Evolutionary conservation across 2,329 filamentous ascomycete species (phyloP).

Genomic region (Aspergillus candidus): DNA sequence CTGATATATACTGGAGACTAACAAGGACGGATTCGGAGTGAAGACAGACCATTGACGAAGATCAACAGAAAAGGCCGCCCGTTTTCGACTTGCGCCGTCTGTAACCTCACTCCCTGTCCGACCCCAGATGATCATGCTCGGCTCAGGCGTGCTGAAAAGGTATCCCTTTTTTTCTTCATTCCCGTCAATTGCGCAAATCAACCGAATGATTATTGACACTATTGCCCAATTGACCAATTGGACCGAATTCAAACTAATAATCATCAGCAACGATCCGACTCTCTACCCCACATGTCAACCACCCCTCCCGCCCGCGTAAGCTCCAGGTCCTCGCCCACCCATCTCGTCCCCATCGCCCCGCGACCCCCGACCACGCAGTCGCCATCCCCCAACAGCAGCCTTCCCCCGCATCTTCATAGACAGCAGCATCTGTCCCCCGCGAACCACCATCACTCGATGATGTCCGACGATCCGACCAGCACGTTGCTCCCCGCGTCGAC

Average conservation of each 20-base stretch:
- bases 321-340: conserved; percentile 2
- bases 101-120: conserved; percentile 77
- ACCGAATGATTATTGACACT: no score
- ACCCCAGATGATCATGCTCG: conserved; percentile 85
- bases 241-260: no score
- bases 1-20: no score
- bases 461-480: no score
- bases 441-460: no score
- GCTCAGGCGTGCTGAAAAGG: conserved; percentile 29
- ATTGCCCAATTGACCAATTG: no score
- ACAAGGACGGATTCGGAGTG: not conserved
- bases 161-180: not conserved
- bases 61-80: conserved; percentile 97
- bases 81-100: conserved; percentile 92
- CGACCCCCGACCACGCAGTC: not conserved
- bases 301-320: not conserved
- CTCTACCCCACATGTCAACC: not conserved
- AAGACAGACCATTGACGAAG: conserved; percentile 83
- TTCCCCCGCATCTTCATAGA: not conserved
- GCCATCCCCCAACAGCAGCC: not conserved
- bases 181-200: not conserved
- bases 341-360: conserved; percentile 3
- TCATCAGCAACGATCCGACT: no score
- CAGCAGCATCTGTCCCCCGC: not conserved
- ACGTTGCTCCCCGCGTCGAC: no score